Evolutionary conservation across 768 basidiomycete genomes (phyloP).

Genomic region (Cubamyces lactineus): DNA sequence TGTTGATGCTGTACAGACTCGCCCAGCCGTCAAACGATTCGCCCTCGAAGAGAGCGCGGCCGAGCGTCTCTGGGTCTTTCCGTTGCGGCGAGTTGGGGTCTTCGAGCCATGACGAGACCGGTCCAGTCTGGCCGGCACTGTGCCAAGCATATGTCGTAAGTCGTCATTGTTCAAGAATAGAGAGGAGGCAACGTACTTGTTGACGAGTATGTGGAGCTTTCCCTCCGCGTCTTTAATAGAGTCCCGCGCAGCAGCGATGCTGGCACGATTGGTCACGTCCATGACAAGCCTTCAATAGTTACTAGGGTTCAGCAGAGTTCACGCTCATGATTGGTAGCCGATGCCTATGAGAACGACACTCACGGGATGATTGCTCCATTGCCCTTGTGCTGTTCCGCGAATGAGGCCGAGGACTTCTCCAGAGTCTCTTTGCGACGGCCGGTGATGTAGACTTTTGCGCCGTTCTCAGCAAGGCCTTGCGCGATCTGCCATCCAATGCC

Average conservation of each 20-base stretch:
- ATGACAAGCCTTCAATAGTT: constrained; percentile 53
- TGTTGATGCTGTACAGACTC: constrained; percentile 65
- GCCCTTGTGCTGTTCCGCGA: constrained; percentile 46
- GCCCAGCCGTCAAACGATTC: constrained; percentile 68
- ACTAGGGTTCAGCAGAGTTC: neutral
- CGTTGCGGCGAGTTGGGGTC: constrained; percentile 58
- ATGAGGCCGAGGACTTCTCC: constrained; percentile 47
- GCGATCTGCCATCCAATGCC: constrained; percentile 70
- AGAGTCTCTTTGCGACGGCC: constrained; percentile 70
- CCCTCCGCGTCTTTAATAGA: constrained; percentile 62
- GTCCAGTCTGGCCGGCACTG: constrained; percentile 79
- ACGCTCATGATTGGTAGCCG: no score
- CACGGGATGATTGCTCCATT: constrained; percentile 64
- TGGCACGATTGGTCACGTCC: constrained; percentile 72
- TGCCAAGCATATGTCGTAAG: neutral
- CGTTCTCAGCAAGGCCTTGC: constrained; percentile 72
- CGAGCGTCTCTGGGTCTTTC: constrained; percentile 65
- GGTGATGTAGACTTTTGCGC: constrained; percentile 81
- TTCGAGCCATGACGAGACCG: constrained; percentile 59
- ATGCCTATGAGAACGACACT: constrained; percentile 24
- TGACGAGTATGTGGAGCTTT: constrained; percentile 76
- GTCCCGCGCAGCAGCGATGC: constrained; percentile 60
- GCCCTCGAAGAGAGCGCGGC: constrained; percentile 70
- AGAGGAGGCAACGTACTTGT: constrained; percentile 58
- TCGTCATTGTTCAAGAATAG: neutral